Percentiles rank a stretch among this genome's conserved stretches.
Evolutionary conservation across 176 grass and related monocot genomes (phyloP).

Genomic region (Avena eriantha): DNA sequence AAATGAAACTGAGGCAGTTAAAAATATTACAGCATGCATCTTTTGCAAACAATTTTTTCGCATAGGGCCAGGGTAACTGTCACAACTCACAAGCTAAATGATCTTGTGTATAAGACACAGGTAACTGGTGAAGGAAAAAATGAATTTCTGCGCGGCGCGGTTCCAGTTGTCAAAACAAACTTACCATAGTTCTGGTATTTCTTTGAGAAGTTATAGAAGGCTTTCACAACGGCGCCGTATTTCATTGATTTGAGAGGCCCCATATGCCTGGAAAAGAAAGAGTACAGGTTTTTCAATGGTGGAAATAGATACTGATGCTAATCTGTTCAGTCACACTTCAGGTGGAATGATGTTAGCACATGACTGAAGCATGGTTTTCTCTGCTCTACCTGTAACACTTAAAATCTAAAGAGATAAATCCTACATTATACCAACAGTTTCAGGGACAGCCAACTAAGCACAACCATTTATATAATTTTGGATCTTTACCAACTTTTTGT

Average conservation of each 20-base stretch:
- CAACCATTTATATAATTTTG: background rate
- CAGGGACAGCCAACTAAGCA: constrained; percentile 9
- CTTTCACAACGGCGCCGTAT: constrained; percentile 73
- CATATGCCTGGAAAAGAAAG: constrained; percentile 78
- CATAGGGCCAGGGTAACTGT: constrained; percentile 4
- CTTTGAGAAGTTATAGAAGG: constrained; percentile 85
- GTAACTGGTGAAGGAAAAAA: background rate
- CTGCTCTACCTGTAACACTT: background rate
- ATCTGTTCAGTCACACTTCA: constrained; percentile 10
- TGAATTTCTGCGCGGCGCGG: background rate
- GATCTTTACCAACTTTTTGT: background rate
- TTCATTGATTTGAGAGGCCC: constrained; percentile 75
- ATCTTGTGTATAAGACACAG: background rate
- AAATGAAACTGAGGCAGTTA: background rate
- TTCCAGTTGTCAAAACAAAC: constrained; percentile 30
- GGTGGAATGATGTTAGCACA: background rate
- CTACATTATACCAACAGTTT: background rate
- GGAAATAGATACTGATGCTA: constrained; percentile 19
- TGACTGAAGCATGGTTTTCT: background rate
- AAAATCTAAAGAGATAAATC: constrained; percentile 7
- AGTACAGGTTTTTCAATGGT: background rate
- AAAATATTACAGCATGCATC: background rate
- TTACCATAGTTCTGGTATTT: constrained; percentile 93
- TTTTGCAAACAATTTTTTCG: background rate
- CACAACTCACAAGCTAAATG: background rate